These are phyloP conservation scores for Candida schatavii DNA, from an alignment of 805 yeast genomes.

Conservation along the genomic window DNA sequence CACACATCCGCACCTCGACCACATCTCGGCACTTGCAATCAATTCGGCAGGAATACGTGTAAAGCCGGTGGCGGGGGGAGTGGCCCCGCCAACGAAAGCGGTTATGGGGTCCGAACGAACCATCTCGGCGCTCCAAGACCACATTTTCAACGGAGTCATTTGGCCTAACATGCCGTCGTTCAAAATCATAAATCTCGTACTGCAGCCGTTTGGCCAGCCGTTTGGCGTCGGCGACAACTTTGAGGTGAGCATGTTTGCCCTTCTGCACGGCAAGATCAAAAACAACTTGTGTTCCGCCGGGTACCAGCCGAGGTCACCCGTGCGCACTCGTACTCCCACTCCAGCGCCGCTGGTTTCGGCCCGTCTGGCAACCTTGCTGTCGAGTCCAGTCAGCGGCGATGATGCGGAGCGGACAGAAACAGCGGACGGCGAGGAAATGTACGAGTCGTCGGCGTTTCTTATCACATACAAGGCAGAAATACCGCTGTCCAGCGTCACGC, in stretches of 20 bases:
- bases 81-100: conserved; percentile 25
- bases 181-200: conserved; percentile 20
- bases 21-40: conserved; percentile 62
- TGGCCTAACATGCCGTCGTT: conserved; percentile 71
- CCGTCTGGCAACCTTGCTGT: background rate
- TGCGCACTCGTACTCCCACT: conserved; percentile 10
- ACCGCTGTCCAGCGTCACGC: no score
- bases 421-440: conserved; percentile 14
- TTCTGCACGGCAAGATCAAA: conserved; percentile 29
- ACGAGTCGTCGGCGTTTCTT: conserved; percentile 60
- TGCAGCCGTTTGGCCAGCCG: conserved; percentile 11
- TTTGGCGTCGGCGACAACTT: conserved; percentile 18
- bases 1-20: conserved; percentile 87
- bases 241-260: conserved; percentile 27
- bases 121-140: conserved; percentile 45
- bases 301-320: background rate
- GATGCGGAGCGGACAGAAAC: background rate
- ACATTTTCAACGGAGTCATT: conserved; percentile 67
- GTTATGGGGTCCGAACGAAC: conserved; percentile 57
- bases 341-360: background rate
- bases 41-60: conserved; percentile 59
- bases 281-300: conserved; percentile 1
- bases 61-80: background rate
- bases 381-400: background rate
- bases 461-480: conserved; percentile 22